These are phyloP conservation scores for Panicum miliaceum DNA, from an alignment of 176 grass and related monocot genomes.

Conservation along the genomic window DNA sequence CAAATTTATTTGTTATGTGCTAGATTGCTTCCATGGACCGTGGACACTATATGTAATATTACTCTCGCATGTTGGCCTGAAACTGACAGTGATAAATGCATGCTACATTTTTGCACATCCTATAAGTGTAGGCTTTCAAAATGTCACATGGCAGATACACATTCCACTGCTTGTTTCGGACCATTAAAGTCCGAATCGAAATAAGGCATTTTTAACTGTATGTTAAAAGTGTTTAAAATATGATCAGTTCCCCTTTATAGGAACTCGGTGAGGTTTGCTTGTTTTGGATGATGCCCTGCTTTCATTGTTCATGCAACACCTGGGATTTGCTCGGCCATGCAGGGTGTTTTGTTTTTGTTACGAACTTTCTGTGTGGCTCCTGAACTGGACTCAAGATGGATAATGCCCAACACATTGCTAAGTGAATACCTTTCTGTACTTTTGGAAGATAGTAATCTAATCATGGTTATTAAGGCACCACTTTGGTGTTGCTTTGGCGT, in stretches of 20 bases:
- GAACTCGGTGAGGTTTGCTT: background rate
- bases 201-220: background rate
- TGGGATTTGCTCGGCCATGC: background rate
- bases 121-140: conserved; percentile 8
- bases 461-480: background rate
- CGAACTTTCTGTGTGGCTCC: background rate
- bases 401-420: conserved; percentile 4
- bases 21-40: background rate
- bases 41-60: background rate
- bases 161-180: background rate
- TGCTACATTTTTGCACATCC: background rate
- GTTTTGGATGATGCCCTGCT: background rate
- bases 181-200: background rate
- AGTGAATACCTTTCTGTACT: background rate
- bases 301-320: background rate
- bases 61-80: conserved; percentile 17
- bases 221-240: background rate
- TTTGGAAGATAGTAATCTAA: background rate
- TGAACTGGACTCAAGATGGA: background rate
- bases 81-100: conserved; percentile 22
- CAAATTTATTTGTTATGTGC: background rate
- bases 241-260: background rate
- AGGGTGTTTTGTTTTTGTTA: background rate
- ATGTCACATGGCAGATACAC: background rate
- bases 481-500: conserved; percentile 1